Evolutionary conservation across 208 protist genomes (phyloP), one percentile per base, ranked within the genome.

Genomic region (Giardia muris): DNA sequence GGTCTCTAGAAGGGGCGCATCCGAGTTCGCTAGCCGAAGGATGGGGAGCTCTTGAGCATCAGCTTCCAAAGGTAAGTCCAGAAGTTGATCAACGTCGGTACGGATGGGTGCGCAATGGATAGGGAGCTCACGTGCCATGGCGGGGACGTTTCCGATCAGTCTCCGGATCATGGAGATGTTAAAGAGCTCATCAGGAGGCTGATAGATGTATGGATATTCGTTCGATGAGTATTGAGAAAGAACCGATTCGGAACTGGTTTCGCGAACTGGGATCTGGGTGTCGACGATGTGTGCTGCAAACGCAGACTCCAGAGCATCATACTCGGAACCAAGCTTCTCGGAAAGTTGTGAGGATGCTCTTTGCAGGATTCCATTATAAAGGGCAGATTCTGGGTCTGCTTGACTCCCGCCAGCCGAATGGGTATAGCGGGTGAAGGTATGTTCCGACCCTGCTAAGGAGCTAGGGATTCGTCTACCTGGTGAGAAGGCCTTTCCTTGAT

Each of bases 401-500:
- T 76, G 19, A 76, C 19, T 30, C 30, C 19, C 57, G 30, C 30
- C 57, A 76, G 30, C 30, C n/a, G n/a, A n/a, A n/a, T n/a, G n/a
- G n/a, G n/a, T n/a, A n/a, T n/a, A n/a, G n/a, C n/a, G n/a, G n/a
- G n/a, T n/a, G n/a, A n/a, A n/a, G n/a, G n/a, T n/a, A n/a, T n/a
- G n/a, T n/a, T n/a, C n/a, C 57, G 19, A 30, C 57, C 57, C 57
- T 76, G 57, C 10, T 76, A 76, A 76, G 19, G 10, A 76, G 30
- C 30, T 76, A 76, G 57, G 57, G 57, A 76, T 76, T 30, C 57
- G 10, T 30, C 57, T 10, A 10, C 30, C 19, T 76, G 57, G 57
- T 76, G 57, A 76, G 30, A 76, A 76, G 57, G 57, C 57, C 57
- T 76, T 76, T 76, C 57, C 57, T 76, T 76, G 57, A 76, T 76